Percentiles rank a stretch among this genome's conserved stretches.
phyloP scores from a whole-genome alignment of 768 basidiomycete species.

The Crepidotus variabilis region DNA sequence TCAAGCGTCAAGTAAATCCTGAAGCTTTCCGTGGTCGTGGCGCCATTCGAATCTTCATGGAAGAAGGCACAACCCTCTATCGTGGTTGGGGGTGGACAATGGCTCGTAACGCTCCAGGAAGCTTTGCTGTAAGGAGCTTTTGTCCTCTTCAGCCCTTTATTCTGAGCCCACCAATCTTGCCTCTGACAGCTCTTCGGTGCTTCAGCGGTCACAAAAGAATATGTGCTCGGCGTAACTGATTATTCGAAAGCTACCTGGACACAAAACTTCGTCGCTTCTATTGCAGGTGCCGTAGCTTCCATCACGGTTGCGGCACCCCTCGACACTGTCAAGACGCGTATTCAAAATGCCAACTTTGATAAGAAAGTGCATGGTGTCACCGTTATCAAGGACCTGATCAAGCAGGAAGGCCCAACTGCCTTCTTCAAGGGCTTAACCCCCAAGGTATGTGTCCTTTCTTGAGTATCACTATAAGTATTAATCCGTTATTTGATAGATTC shows the following conservation, averaged over 20 bases:
- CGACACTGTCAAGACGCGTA: slow-evolving; percentile 94
- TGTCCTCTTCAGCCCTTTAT: background rate
- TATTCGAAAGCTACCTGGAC: slow-evolving; percentile 95
- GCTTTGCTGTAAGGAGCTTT: slow-evolving; percentile 72
- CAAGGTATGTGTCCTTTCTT: slow-evolving; percentile 53
- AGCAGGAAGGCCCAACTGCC: slow-evolving; percentile 77
- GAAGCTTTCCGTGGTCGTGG: slow-evolving; percentile 97
- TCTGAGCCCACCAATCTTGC: background rate
- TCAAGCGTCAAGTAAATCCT: slow-evolving; percentile 97
- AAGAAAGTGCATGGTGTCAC: slow-evolving; percentile 74
- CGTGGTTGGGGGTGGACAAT: slow-evolving; percentile 99
- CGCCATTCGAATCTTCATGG: slow-evolving; percentile 81
- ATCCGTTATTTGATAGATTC: slow-evolving; percentile 49
- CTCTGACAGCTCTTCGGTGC: slow-evolving; percentile 90
- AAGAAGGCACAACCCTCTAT: slow-evolving; percentile 91
- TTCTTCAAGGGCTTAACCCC: slow-evolving; percentile 98
- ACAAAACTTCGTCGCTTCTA: slow-evolving; percentile 95
- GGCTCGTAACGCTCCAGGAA: slow-evolving; percentile 94
- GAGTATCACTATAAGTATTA: slow-evolving; percentile 18
- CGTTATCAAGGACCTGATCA: slow-evolving; percentile 81
- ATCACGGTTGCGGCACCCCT: slow-evolving; percentile 96
- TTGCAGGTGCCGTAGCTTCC: slow-evolving; percentile 91
- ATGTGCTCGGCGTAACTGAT: slow-evolving; percentile 82
- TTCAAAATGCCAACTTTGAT: slow-evolving; percentile 98
- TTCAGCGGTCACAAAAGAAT: slow-evolving; percentile 92